A percentile compares a stretch with the other conserved stretches of the same genome.
phyloP scores from a whole-genome alignment of 2,329 filamentous ascomycete genomes.

The Sclerotinia nivalis region DNA sequence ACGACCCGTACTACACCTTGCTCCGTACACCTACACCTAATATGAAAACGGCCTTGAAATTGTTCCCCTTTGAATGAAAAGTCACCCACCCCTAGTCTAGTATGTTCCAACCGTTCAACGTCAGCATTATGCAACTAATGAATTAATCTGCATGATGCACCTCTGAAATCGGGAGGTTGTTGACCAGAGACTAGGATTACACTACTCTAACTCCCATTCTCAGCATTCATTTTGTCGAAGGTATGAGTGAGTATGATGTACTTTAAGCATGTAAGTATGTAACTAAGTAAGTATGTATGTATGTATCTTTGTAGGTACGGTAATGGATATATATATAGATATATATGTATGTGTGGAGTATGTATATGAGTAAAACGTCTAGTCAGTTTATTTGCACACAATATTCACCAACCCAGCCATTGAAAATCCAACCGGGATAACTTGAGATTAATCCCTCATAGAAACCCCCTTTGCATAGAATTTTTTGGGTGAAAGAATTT shows the following conservation, averaged over 20 bases:
- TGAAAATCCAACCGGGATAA: not conserved
- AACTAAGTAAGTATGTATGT: not conserved
- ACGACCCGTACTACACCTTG: not conserved
- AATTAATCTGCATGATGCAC: constrained; percentile 1
- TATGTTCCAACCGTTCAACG: not conserved
- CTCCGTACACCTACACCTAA: not conserved
- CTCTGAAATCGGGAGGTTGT: not conserved
- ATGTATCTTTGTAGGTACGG: not conserved
- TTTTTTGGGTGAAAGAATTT: not conserved
- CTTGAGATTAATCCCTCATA: constrained; percentile 15
- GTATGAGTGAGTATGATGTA: not conserved
- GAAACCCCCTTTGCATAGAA: not conserved
- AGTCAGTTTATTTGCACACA: too few relatives aligned
- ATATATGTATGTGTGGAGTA: not conserved
- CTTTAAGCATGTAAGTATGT: not conserved
- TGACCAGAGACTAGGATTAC: not conserved
- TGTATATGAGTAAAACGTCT: not conserved
- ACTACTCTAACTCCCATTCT: not conserved
- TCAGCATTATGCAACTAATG: constrained; percentile 11
- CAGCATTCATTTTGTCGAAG: not conserved
- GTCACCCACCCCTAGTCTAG: not conserved
- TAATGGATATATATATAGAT: not conserved
- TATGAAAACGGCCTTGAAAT: not conserved
- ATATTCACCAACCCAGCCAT: not conserved
- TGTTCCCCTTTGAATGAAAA: not conserved